Base-by-base conservation (phyloP, 2,329 filamentous ascomycete species). In the Colletotrichum sp. region DNA sequence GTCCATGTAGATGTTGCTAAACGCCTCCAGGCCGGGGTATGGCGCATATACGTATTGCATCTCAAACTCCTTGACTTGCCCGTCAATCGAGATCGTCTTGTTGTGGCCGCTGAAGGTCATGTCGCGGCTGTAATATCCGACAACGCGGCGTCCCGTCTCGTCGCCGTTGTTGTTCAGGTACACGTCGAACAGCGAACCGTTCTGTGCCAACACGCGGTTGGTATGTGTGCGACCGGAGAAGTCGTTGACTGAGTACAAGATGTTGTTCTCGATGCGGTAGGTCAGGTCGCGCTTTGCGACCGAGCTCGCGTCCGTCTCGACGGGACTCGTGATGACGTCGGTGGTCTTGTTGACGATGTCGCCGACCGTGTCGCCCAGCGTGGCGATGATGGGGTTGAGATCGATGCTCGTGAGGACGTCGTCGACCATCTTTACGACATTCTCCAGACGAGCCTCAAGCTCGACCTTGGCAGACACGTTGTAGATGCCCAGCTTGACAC, bases 241-340 rank as follows among this genome's bases (percentile, higher is more conserved):
- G 84, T 93, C 88, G 83, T 92, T 92, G 81, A 91, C 82, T 32
- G 89, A 90, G 83, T 91, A 92, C 39, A 93, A 87, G 76, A 93
- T 89, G 80, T 91, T 91, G 83, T 92, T 86, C 71, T 85, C 84
- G 57, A 92, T 82, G 63, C 90, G 87, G 82, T 88, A 89, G 36
- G 83, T 80, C 34, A 82, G 78, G 55, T 81, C 80, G 13, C 81
- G 76, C 28, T 82, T 81, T 39, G 63, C 74, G 21, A 72, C 63
- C 8, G 74, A 63, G 24, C 49, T 57, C 10, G 68, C 64, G 15
- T 57, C 57, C 72, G 63, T 62, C 67, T 75, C 70, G 63, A 75
- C 76, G 10, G 78, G 76, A 24, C 67, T 64, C 49, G 62, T 60
- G 77, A 79, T 60, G 77, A 69, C 73, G 59, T 72, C 78, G 73